Base-by-base conservation (phyloP, 495 filamentous ascomycete species). In the Podospora tetraspora region DNA sequence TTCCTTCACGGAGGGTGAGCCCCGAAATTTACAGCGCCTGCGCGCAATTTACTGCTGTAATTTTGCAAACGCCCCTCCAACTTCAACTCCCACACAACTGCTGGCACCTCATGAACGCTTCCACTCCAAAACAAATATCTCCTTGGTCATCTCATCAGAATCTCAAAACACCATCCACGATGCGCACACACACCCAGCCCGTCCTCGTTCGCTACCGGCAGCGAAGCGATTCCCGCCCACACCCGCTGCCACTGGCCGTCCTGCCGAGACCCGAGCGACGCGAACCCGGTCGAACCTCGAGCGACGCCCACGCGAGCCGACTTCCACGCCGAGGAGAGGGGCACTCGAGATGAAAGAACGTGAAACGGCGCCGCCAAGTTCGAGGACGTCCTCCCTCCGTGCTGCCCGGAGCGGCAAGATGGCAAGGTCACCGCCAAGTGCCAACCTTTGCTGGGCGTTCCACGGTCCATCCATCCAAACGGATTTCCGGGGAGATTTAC, bases 401-500 rank as follows among this genome's bases (percentile, higher is more conserved):
- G 32, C 19, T 30, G 52, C 65, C 58, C 27, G 65, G 65, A 61
- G 22, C 65, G 65, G 65, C 32, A 61, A 61, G 65, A n/a, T 64
- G 21, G 27, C 19, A 62, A 24, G 43, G 24, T 19, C 12, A 25
- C 57, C 11, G 34, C 58, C 63, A 34, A 22, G 60, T 43, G 5
- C 30, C 62, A 43, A 22, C 30, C 13, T 56, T 56, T n/a, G 16
- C 56, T 25, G 62, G 61, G 61, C 29, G 21, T 4, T 7, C 27
- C 21, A 60, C 16, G 19, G 43, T 52, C 43, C 58, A 30, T 52
- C 57, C 65, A 66, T n/a, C 27, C 27, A 27, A 27, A 64, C 64
- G 63, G 67, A 59, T 67, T 63, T 60, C 61, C 69, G 60, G 69
- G 72, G 74, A 61, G 72, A 61, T 67, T 68, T 71, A 70, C 61